phyloP scores from a whole-genome alignment of 2,329 filamentous ascomycete genomes.

The Ceratocystis smalleyi region DNA sequence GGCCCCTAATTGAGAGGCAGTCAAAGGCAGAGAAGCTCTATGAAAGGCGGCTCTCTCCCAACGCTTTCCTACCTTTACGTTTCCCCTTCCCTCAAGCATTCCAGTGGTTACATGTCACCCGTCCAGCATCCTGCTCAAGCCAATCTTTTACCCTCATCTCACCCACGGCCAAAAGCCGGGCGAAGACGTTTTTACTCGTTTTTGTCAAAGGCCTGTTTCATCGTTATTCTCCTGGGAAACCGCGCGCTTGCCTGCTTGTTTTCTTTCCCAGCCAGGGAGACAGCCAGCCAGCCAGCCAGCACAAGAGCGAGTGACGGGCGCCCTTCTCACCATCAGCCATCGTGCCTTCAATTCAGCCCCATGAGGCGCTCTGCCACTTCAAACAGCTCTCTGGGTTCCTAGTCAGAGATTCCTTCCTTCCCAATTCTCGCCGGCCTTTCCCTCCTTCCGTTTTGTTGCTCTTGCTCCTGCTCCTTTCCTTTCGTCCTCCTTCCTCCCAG shows the following conservation, averaged over 20 bases:
- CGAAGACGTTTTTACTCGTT: neutral
- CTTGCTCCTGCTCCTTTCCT: neutral
- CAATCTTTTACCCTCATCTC: neutral
- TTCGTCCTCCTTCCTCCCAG: neutral
- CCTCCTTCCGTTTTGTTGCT: neutral
- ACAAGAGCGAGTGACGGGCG: neutral
- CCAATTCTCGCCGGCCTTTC: neutral
- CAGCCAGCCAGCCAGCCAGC: neutral
- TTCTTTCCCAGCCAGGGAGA: neutral
- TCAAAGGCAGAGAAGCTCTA: neutral
- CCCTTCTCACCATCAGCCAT: neutral
- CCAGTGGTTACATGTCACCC: neutral
- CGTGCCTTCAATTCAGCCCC: neutral
- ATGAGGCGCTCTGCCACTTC: neutral
- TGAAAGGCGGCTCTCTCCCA: neutral
- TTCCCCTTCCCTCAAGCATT: neutral
- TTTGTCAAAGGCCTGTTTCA: slow-evolving; percentile 2
- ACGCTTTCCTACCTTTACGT: neutral
- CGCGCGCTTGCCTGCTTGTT: slow-evolving; percentile 6
- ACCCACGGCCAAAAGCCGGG: neutral
- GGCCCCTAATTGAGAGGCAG: neutral
- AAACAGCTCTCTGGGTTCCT: no score
- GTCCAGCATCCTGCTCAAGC: no score
- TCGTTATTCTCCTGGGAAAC: slow-evolving; percentile 7
- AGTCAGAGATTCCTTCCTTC: neutral